phyloP scores from a whole-genome alignment of 1,284 basidiomycete genomes.

The Fomitiporia mediterranea region DNA sequence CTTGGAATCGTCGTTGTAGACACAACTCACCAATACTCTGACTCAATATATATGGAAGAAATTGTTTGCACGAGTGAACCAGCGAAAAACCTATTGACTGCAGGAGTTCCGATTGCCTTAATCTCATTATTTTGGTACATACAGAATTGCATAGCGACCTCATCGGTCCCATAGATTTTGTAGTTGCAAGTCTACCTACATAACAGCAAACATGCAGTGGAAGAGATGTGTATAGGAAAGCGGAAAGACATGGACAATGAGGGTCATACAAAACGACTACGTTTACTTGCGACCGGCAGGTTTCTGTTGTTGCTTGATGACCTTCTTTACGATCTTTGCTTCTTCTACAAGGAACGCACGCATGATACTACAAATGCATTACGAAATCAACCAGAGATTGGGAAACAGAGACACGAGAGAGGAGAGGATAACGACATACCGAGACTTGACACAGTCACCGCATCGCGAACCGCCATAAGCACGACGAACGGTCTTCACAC shows the following conservation, averaged over 20 bases:
- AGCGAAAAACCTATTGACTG: too few relatives aligned
- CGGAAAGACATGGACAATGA: background rate
- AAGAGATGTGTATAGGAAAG: background rate
- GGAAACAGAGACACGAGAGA: background rate
- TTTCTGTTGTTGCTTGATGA: slow-evolving; percentile 87
- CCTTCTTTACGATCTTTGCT: slow-evolving; percentile 99
- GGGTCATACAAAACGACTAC: background rate
- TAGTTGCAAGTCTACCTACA: background rate
- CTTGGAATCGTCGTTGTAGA: too few relatives aligned
- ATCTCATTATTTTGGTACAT: too few relatives aligned
- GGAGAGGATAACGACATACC: slow-evolving; percentile 48
- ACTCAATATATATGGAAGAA: too few relatives aligned
- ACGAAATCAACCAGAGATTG: background rate
- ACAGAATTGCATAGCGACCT: background rate
- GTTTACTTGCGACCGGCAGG: slow-evolving; percentile 24
- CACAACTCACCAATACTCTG: too few relatives aligned
- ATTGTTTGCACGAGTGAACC: too few relatives aligned
- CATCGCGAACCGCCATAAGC: slow-evolving; percentile 96
- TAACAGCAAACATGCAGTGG: background rate
- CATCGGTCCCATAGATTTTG: background rate
- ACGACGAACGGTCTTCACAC: slow-evolving; percentile 89
- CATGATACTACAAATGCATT: slow-evolving; percentile 69
- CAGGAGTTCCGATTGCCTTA: too few relatives aligned
- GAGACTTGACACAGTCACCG: slow-evolving; percentile 86
- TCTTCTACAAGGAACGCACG: slow-evolving; percentile 99